phyloP scores from a whole-genome alignment of 495 filamentous ascomycete species.

The Cryomyces antarcticus region DNA sequence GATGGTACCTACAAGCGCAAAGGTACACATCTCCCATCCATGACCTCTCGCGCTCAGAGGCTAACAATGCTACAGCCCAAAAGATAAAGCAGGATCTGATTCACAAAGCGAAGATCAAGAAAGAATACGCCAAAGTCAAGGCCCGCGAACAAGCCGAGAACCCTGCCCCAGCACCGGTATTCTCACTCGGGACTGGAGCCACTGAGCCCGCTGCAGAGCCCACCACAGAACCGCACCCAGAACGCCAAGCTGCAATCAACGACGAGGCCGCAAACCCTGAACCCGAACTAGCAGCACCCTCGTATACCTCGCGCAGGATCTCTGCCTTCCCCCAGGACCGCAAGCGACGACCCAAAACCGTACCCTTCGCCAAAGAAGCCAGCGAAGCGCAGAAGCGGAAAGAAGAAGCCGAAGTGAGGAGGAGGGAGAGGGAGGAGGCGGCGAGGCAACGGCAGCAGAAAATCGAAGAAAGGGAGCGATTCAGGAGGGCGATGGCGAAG shows the following conservation, averaged over 20 bases:
- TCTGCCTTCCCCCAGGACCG: neutral
- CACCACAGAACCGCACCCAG: neutral
- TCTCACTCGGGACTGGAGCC: neutral
- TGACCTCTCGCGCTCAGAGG: neutral
- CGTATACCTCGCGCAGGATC: neutral
- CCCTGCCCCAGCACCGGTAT: neutral
- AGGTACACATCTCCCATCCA: slow-evolving; percentile 27
- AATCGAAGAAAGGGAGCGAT: slow-evolving; percentile 22
- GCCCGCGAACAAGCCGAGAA: slow-evolving; percentile 26
- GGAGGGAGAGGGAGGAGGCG: slow-evolving; percentile 17
- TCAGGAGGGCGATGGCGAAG: slow-evolving; percentile 31
- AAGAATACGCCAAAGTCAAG: slow-evolving; percentile 77
- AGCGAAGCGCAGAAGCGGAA: slow-evolving; percentile 45
- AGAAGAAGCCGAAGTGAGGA: slow-evolving; percentile 40
- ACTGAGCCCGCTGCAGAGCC: slow-evolving; percentile 1
- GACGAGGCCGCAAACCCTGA: slow-evolving; percentile 5
- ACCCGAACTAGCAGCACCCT: neutral
- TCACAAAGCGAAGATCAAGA: slow-evolving; percentile 83
- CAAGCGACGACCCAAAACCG: slow-evolving; percentile 6
- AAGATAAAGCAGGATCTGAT: slow-evolving; percentile 87
- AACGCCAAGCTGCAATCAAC: slow-evolving; percentile 9
- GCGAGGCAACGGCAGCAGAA: slow-evolving; percentile 26
- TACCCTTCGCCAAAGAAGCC: slow-evolving; percentile 58
- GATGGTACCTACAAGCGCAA: slow-evolving; percentile 85
- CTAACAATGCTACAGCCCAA: slow-evolving; percentile 35